These are phyloP conservation scores for Claviceps pazoutovae DNA, from an alignment of 2,329 filamentous ascomycete species.

Conservation along the genomic window DNA sequence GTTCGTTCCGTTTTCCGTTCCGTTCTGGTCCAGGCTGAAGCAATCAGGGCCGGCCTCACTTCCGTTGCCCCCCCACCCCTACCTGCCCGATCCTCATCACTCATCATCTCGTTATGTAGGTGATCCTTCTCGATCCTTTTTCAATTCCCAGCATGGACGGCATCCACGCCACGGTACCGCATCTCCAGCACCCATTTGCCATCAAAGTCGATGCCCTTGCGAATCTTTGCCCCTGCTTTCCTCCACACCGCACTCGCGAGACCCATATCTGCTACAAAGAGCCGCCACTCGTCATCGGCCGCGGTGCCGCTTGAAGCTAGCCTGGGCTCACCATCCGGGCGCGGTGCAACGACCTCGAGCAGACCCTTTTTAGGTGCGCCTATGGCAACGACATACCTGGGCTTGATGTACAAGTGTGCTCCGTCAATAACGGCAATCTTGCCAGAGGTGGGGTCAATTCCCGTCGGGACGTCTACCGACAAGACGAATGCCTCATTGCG, in stretches of 20 bases:
- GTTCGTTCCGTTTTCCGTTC: background rate
- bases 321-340: conserved; percentile 23
- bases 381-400: conserved; percentile 71
- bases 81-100: background rate
- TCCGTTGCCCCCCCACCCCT: background rate
- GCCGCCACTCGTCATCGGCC: conserved; percentile 53
- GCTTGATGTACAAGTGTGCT: conserved; percentile 62
- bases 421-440: conserved; percentile 55
- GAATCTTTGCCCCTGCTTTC: conserved; percentile 66
- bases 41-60: background rate
- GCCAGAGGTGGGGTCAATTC: conserved; percentile 68
- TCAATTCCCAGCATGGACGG: conserved; percentile 11
- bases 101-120: background rate
- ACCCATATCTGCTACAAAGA: conserved; percentile 79
- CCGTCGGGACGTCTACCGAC: conserved; percentile 82
- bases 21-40: background rate
- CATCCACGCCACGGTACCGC: conserved; percentile 28
- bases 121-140: background rate
- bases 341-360: conserved; percentile 56
- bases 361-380: conserved; percentile 79
- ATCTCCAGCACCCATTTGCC: conserved; percentile 73
- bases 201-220: conserved; percentile 79
- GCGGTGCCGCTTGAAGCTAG: conserved; percentile 15
- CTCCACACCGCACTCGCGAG: conserved; percentile 72
- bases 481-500: conserved; percentile 70